Conservation (phyloP, 2,329 filamentous ascomycete genomes). For the Fonsecaea pedrosoi region DNA sequence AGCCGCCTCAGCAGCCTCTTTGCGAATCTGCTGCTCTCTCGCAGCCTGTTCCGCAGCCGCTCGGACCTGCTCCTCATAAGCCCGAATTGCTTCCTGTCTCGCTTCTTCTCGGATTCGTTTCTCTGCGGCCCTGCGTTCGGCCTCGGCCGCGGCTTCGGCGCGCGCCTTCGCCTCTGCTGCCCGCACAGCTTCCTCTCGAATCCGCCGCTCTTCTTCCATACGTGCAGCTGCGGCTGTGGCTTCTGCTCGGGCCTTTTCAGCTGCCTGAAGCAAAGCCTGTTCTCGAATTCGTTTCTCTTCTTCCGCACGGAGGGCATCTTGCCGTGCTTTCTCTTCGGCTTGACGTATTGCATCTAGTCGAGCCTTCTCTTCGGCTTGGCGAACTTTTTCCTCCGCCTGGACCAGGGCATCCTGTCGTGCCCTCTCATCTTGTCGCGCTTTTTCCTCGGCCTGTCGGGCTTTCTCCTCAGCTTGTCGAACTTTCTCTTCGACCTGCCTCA, state of each 20-base stretch:
- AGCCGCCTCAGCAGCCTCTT: conserved; percentile 54
- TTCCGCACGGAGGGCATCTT: conserved; percentile 45
- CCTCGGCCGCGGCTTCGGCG: conserved; percentile 43
- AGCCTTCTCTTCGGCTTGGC: conserved; percentile 31
- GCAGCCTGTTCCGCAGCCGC: conserved; percentile 37
- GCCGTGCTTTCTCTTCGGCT: conserved; percentile 35
- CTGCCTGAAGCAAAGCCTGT: conserved; percentile 41
- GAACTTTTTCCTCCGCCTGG: conserved; percentile 46
- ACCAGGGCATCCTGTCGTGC: conserved; percentile 42
- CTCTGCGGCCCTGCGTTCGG: conserved; percentile 52
- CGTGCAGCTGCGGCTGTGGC: conserved; percentile 58
- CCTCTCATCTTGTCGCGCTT: conserved; percentile 43
- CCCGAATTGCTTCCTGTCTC: conserved; percentile 35
- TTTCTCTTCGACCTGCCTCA: conserved; percentile 31
- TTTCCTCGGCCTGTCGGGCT: conserved; percentile 43
- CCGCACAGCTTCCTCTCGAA: conserved; percentile 43
- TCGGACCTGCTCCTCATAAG: conserved; percentile 34
- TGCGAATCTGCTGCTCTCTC: conserved; percentile 38
- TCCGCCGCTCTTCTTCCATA: conserved; percentile 44
- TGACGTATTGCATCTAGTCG: conserved; percentile 55
- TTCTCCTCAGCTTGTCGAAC: conserved; percentile 33
- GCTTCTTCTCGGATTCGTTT: conserved; percentile 41
- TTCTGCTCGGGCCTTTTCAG: conserved; percentile 45
- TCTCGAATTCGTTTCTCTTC: conserved; percentile 45
- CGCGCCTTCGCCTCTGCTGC: conserved; percentile 37